These are phyloP conservation scores for Peronosclerospora sorghi DNA, from an alignment of 352 stramenopile genomes.

Conservation along the genomic window DNA sequence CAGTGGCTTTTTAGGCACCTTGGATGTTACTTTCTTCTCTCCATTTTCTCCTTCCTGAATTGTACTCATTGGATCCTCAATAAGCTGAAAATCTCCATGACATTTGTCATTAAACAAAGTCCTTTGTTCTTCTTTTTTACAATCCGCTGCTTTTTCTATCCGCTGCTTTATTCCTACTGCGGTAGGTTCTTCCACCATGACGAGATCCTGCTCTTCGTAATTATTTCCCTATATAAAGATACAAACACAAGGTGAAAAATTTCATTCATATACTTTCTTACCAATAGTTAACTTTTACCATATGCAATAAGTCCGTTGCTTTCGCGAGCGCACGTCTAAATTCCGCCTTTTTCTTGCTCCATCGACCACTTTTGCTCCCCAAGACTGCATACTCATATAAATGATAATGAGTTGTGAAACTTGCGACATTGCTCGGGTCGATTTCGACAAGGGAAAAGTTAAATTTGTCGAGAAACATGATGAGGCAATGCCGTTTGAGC, in stretches of 20 bases:
- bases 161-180: constrained; percentile 25
- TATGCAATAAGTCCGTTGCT: constrained; percentile 29
- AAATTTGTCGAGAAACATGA: constrained; percentile 64
- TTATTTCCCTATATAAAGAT: constrained; percentile 20
- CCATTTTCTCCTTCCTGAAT: background rate
- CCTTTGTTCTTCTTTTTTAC: constrained; percentile 10
- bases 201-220: constrained; percentile 22
- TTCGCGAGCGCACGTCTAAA: constrained; percentile 29
- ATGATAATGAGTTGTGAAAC: constrained; percentile 46
- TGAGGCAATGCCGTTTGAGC: constrained; percentile 23
- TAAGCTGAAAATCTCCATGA: background rate
- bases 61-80: constrained; percentile 2
- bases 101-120: background rate
- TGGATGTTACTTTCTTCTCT: constrained; percentile 6
- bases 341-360: constrained; percentile 17
- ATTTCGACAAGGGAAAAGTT: constrained; percentile 42
- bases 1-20: constrained; percentile 5
- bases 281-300: constrained; percentile 12
- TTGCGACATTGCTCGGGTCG: constrained; percentile 21
- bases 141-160: constrained; percentile 10
- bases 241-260: constrained; percentile 1
- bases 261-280: background rate
- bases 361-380: constrained; percentile 11
- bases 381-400: constrained; percentile 20
- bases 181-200: constrained; percentile 21